Conservation (phyloP, 1,139 yeast species). For the Yamadazyma diospyri region DNA sequence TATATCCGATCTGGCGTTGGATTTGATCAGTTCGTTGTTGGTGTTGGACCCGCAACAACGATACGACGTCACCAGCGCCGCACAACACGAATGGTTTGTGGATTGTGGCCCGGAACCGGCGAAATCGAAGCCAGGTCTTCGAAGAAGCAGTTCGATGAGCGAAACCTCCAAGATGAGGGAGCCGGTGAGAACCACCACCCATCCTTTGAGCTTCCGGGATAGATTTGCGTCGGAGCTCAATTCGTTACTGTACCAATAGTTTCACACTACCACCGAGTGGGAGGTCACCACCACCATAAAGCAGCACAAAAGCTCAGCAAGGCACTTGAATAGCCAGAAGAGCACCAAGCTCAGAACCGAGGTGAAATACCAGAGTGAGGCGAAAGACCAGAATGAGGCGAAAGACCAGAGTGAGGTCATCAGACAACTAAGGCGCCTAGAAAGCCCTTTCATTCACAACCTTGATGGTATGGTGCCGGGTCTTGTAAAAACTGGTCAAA, state of each 20-base stretch:
- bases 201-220: conserved; percentile 34
- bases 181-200: conserved; percentile 24
- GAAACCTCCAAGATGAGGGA: conserved; percentile 11
- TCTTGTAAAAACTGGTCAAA: conserved; percentile 28
- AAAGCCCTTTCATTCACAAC: conserved; percentile 6
- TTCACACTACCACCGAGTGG: conserved; percentile 7
- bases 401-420: no score
- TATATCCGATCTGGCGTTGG: conserved; percentile 60
- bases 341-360: no score
- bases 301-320: no score
- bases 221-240: conserved; percentile 24
- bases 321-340: no score
- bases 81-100: conserved; percentile 57
- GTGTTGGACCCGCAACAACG: conserved; percentile 57
- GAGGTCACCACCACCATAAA: no score
- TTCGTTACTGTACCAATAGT: conserved; percentile 8
- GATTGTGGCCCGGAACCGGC: neutral
- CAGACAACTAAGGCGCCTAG: no score
- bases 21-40: conserved; percentile 58
- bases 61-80: conserved; percentile 47
- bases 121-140: neutral
- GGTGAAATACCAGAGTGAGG: no score
- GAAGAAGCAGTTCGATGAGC: conserved; percentile 13
- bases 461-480: conserved; percentile 25
- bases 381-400: no score